Evolutionary conservation across 2,329 filamentous ascomycete species (phyloP).

Genomic region (Blastomyces percursus): DNA sequence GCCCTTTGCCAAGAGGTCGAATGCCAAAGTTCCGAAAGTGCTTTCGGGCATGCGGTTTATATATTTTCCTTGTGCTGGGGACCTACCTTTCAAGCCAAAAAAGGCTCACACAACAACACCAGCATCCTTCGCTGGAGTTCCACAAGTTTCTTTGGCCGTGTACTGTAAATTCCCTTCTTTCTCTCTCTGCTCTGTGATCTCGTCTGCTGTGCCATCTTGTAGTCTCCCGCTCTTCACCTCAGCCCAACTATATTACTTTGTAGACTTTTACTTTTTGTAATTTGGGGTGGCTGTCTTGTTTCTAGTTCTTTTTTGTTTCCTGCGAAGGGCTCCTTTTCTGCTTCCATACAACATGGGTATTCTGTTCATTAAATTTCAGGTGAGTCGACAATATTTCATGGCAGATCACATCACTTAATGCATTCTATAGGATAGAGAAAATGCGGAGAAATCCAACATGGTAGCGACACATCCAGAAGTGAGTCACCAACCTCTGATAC

Average conservation of each 20-base stretch:
- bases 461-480: no score
- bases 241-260: background rate
- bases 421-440: no score
- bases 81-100: background rate
- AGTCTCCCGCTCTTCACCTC: conserved; percentile 2
- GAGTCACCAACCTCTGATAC: no score
- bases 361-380: conserved; percentile 6
- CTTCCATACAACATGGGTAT: conserved; percentile 3
- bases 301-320: background rate
- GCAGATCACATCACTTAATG: no score
- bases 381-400: conserved; percentile 1
- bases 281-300: background rate
- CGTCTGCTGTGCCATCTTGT: background rate
- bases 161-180: background rate
- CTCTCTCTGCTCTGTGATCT: background rate
- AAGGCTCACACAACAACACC: background rate
- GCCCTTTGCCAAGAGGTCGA: background rate
- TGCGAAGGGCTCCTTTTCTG: conserved; percentile 1
- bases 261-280: conserved; percentile 2
- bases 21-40: background rate
- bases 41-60: no score
- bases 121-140: conserved; percentile 2
- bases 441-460: no score
- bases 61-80: no score
- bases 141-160: conserved; percentile 4